A percentile compares a stretch with the other conserved stretches of the same genome.
These are phyloP conservation scores for Melianthus villosus DNA, from an alignment of 441 rosid species.

Conservation along the genomic window DNA sequence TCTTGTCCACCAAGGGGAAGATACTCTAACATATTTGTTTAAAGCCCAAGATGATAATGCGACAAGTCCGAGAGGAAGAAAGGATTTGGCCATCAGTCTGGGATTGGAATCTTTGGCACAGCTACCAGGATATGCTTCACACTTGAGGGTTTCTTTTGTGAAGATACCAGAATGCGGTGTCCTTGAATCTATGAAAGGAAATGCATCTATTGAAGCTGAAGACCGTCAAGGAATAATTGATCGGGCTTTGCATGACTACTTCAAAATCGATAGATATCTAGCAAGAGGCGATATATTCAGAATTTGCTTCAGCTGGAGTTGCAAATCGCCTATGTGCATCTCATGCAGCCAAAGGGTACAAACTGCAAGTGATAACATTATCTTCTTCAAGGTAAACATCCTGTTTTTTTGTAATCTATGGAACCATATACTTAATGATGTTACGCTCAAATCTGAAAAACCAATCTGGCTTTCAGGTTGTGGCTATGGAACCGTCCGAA, in stretches of 20 bases:
- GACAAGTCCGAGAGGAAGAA: constrained; percentile 12
- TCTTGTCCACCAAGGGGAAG: constrained; percentile 46
- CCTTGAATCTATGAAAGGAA: constrained; percentile 43
- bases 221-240: constrained; percentile 77
- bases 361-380: constrained; percentile 16
- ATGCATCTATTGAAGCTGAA: constrained; percentile 54
- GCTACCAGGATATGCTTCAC: constrained; percentile 66
- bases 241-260: constrained; percentile 56
- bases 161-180: constrained; percentile 84
- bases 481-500: constrained; percentile 79
- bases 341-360: constrained; percentile 43
- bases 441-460: constrained; percentile 11
- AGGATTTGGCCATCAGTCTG: constrained; percentile 26
- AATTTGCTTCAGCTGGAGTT: constrained; percentile 46
- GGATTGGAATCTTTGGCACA: constrained; percentile 33
- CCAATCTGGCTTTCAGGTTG: constrained; percentile 40
- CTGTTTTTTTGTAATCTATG: background rate
- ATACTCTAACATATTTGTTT: constrained; percentile 37
- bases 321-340: constrained; percentile 55
- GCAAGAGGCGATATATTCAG: constrained; percentile 64
- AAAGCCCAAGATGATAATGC: constrained; percentile 26
- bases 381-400: constrained; percentile 63
- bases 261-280: constrained; percentile 58
- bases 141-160: constrained; percentile 67
- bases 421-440: constrained; percentile 4